Evolutionary conservation across 331 rosid species (phyloP), one percentile per base, ranked within the genome.

Genomic region (Erythrophleum ivorense): DNA sequence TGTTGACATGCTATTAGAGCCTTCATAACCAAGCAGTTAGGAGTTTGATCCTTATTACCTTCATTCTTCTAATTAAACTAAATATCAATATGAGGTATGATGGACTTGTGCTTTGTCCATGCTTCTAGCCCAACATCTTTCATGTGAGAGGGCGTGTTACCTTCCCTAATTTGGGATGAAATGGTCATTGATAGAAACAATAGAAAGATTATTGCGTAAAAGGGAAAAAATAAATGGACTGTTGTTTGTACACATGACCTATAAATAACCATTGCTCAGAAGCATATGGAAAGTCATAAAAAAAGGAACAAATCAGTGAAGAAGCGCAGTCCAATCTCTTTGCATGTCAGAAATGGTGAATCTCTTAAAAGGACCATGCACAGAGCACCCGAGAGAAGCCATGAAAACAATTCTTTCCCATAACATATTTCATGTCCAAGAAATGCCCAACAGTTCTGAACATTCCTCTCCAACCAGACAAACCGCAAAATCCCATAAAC

Each of bases 101-200:
- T 48, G 48, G 71, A 43, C 34, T n/a, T 41, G 14, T 67, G 16
- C 52, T 41, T 67, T 41, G 53, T 41, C 48, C 52, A 66, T 21
- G 43, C 72, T 66, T 66, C 52, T 38, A 66, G 38, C 24, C 49
- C 71, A 64, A 64, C 5, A 15, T 18, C 72, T 66, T n/a, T 40
- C 53, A n/a, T 18, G 11, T 40, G 8, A 41, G 34, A 41, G 6
- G 50, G 9, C 13, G 10, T 40, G 52, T 41, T 67, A 24, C 1
- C 4, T 9, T 54, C 9, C 24, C 15, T 16, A n/a, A 57, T 57
- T 57, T 57, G 12, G 64, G 64, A 57, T 57, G 31, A 57, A n/a
- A 7, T 19, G 9, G 12, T 57, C 13, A 57, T 19, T 19, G 64
- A 19, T 13, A 57, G 11, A 8, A 57, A 57, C 3, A 57, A 21